Evolutionary conservation across 345 rosid species (phyloP), one percentile per base, ranked within the genome.

Genomic region (Triadica sebifera): DNA sequence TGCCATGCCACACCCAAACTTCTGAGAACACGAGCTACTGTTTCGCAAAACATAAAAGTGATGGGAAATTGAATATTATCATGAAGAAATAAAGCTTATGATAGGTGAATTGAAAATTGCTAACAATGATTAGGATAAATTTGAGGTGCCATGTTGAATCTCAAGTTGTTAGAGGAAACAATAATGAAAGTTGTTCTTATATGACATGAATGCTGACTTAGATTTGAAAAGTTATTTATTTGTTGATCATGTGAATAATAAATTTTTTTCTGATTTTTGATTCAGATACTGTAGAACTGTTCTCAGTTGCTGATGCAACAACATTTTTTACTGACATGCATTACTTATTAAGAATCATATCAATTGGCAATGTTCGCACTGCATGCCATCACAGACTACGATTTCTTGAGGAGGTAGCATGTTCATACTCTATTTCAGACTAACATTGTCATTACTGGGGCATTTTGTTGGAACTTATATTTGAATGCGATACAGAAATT

Each of bases 261-360:
- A 49, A 59, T 25, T 12, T 53, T 59, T 73, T 74, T 24, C 2
- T 65, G 20, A 46, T 47, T 71, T 69, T 34, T 72, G 38, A 7
- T 73, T 43, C 84, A 86, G 87, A 80, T 45, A 41, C 80, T 57
- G 72, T 65, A 39, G 86, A 86, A n/a, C 84, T 84, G 60, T 86
- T 86, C 76, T 87, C 87, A 46, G 86, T 85, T 7, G 86, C 85
- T 12, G 80, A 73, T 79, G 80, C 88, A 63, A 85, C 86, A 1
- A 50, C 74, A 5, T 85, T 85, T 77, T 85, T 85, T 72, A 85
- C 86, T 58, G 88, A 85, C 78, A 72, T 85, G 88, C 88, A 85
- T 78, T 79, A 85, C 69, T 70, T 85, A 58, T 77, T 83, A 59
- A 79, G 64, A 76, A 79, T 85, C 65, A 77, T 77, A 79, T 83